Evolutionary conservation across 164 flowering plant genomes (phyloP).

Genomic region (Hamamelis virginiana): DNA sequence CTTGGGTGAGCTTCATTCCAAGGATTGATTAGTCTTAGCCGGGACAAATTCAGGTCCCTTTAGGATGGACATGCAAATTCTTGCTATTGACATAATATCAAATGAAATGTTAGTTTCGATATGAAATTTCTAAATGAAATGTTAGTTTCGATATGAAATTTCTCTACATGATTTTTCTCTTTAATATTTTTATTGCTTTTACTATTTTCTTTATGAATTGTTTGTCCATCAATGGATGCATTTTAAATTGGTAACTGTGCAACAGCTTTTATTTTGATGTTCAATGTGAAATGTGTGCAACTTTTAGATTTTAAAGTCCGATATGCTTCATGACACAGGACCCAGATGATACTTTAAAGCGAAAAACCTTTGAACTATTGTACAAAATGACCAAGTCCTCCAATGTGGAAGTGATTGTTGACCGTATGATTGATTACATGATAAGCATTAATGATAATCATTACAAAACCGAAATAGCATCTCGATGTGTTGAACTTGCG

Average conservation of each 20-base stretch:
- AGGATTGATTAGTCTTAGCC: no score
- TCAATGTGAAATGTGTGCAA: background rate
- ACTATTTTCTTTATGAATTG: background rate
- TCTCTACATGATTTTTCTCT: background rate
- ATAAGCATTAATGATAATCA: constrained; percentile 88
- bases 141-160: background rate
- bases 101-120: no score
- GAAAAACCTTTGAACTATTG: constrained; percentile 95
- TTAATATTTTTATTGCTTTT: background rate
- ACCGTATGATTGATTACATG: constrained; percentile 98
- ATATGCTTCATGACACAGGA: constrained; percentile 52
- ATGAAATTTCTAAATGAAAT: background rate
- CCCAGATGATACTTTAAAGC: constrained; percentile 95
- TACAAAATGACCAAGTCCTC: constrained; percentile 97
- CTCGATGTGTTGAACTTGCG: constrained; percentile 95
- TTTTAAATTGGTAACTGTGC: background rate
- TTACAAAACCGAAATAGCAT: constrained; percentile 94
- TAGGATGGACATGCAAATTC: background rate
- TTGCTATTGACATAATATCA: background rate
- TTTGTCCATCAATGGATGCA: background rate
- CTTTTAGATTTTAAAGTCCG: background rate
- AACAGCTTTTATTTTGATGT: background rate
- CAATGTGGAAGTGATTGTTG: constrained; percentile 98
- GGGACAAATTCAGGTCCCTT: no score
- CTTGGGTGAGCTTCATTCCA: no score